Percentiles rank a stretch among this genome's conserved stretches.
Conservation (phyloP, 805 yeast species). For the Yamadazyma sp. region DNA sequence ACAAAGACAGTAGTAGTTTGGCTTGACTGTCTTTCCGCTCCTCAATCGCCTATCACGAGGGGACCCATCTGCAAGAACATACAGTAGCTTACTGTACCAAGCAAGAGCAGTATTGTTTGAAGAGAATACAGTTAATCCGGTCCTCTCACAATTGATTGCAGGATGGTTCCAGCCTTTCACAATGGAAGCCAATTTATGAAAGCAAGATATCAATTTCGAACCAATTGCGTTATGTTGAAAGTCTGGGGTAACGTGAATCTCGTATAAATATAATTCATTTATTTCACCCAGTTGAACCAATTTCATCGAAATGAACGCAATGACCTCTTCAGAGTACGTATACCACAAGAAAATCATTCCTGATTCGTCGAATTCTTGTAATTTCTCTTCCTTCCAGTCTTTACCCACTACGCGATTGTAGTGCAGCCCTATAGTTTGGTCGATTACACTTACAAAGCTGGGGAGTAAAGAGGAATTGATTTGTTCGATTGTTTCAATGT, state of each 20-base stretch:
- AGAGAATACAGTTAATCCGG: conserved; percentile 51
- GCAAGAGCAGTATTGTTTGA: conserved; percentile 41
- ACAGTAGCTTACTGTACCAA: conserved; percentile 47
- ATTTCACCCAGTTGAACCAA: conserved; percentile 40
- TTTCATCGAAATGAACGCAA: conserved; percentile 49
- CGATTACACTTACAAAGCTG: conserved; percentile 24
- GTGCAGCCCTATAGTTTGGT: conserved; percentile 26
- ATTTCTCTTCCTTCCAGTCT: conserved; percentile 44
- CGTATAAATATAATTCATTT: conserved; percentile 52
- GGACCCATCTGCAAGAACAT: conserved; percentile 37
- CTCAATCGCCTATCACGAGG: conserved; percentile 45
- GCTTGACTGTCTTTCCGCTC: conserved; percentile 39
- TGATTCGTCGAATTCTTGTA: conserved; percentile 45
- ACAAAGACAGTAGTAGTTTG: conserved; percentile 37
- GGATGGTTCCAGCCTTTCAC: not conserved
- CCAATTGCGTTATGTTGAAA: conserved; percentile 43
- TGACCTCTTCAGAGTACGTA: conserved; percentile 13
- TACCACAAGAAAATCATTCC: conserved; percentile 48
- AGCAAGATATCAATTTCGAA: conserved; percentile 28
- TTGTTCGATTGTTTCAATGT: not conserved
- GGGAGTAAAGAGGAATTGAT: not conserved
- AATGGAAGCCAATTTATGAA: conserved; percentile 32
- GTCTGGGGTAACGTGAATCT: conserved; percentile 46
- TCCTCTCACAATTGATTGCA: conserved; percentile 21
- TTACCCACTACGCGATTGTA: conserved; percentile 32